A percentile compares a stretch with the other conserved stretches of the same genome.
phyloP scores from a whole-genome alignment of 2,329 filamentous ascomycete species.

The Trichoderma harzianum region DNA sequence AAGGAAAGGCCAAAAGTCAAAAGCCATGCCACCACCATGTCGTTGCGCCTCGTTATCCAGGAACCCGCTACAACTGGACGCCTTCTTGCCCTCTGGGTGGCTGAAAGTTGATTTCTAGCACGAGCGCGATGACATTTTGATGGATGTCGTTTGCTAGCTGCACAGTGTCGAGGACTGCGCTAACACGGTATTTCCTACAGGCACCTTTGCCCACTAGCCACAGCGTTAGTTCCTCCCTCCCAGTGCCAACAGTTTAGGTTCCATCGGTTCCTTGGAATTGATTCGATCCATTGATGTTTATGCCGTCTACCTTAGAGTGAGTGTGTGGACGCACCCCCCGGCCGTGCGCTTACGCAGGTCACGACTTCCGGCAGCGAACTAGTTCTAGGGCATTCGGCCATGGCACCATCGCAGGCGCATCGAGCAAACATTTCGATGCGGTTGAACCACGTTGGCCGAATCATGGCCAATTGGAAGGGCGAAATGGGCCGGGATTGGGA shows the following conservation, averaged over 20 bases:
- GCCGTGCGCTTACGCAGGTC: slow-evolving; percentile 16
- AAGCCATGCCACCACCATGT: background rate
- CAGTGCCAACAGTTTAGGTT: too few species aligned
- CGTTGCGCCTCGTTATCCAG: slow-evolving; percentile 2
- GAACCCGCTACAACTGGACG: background rate
- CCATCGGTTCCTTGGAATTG: too few species aligned
- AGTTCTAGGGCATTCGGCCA: slow-evolving; percentile 6
- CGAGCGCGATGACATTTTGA: background rate
- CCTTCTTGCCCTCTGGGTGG: background rate
- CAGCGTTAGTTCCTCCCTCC: background rate
- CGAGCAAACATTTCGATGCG: background rate
- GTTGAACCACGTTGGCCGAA: slow-evolving; percentile 1
- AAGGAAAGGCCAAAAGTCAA: background rate
- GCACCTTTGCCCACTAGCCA: background rate
- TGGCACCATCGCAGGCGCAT: slow-evolving; percentile 14
- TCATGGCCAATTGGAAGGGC: background rate
- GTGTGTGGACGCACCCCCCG: slow-evolving; percentile 2
- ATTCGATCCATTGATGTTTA: too few species aligned
- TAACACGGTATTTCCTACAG: background rate
- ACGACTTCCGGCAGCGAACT: slow-evolving; percentile 7
- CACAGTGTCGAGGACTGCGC: background rate
- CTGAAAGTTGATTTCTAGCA: background rate
- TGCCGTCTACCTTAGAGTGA: too few species aligned
- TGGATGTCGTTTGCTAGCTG: background rate
- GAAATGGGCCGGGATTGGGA: background rate